Base-by-base conservation (phyloP, 495 filamentous ascomycete species). In the Extremus antarcticus region DNA sequence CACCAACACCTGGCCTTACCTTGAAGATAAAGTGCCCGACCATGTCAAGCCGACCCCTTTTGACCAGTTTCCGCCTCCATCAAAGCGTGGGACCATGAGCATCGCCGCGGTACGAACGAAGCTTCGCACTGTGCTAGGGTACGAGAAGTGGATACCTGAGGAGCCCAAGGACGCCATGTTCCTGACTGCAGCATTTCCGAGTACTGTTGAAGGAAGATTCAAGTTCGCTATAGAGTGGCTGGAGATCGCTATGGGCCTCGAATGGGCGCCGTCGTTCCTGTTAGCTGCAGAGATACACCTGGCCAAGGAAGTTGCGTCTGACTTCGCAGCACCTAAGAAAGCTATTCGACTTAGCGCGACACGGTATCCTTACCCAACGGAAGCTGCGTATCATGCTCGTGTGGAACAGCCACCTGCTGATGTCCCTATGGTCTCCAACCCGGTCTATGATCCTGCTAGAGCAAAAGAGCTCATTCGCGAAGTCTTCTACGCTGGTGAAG, bases 31-130 rank as follows among this genome's bases (percentile, higher is more conserved):
- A 32, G 55, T 55, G 46, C 59, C 59, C 10, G 59, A 62, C 19
- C 41, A 62, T 20, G 11, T 58, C 23, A 62, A 58, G 35, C 59
- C 59, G 2, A 62, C 59, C 0, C 59, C 59, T n/a, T 62, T 62
- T 43, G 59, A 62, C 25, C 38, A 20, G 15, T 62, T 51, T 53
- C 55, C 59, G 2, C n/a, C 51, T 49, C 55, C 59, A 1, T 13
- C 47, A 1, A 9, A 51, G 2, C 2, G 7, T 3, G 9, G 20
- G 49, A 24, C 1, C 16, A 45, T n/a, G 4, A 21, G 4, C 16
- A n/a, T 21, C 35, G n/a, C 35, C 35, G 9, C 35, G 9, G 9
- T 39, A 9, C 25, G 10, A 2, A 45, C n/a, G 35, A n/a, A 41
- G 8, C n/a, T 25, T 20, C 56, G 8, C n/a, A 51, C 46, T 46